Percentiles rank a stretch among this genome's conserved stretches.
Conservation (phyloP, 2,329 filamentous ascomycete species). For the Monosporascus sp. region DNA sequence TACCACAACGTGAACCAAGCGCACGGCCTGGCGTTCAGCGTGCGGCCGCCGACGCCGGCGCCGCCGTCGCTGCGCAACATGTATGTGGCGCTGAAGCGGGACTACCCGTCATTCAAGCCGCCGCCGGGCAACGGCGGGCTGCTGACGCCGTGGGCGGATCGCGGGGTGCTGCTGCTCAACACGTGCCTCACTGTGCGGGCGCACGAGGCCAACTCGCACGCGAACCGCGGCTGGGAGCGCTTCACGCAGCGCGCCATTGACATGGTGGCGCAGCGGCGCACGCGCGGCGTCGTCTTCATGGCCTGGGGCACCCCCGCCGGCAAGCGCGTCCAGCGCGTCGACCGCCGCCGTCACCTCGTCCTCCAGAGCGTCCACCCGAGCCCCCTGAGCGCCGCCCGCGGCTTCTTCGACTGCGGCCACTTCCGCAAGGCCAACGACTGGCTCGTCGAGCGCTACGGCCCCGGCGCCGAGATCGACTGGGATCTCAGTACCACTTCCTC, state of each 20-base stretch:
- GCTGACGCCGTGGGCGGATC: slow-evolving; percentile 88
- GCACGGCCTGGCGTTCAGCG: slow-evolving; percentile 92
- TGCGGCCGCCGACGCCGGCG: slow-evolving; percentile 79
- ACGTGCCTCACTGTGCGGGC: slow-evolving; percentile 91
- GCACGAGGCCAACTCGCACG: slow-evolving; percentile 80
- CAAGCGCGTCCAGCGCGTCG: slow-evolving; percentile 70
- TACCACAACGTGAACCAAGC: slow-evolving; percentile 96
- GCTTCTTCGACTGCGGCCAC: slow-evolving; percentile 80
- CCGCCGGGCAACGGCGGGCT: slow-evolving; percentile 77
- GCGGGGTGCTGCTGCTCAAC: slow-evolving; percentile 88
- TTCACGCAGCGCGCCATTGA: slow-evolving; percentile 93
- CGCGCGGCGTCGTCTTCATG: slow-evolving; percentile 83
- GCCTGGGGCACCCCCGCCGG: slow-evolving; percentile 88
- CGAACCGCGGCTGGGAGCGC: slow-evolving; percentile 83
- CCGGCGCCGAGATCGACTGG: slow-evolving; percentile 83
- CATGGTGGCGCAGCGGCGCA: slow-evolving; percentile 70
- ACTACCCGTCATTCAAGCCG: slow-evolving; percentile 74
- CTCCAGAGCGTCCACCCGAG: slow-evolving; percentile 87
- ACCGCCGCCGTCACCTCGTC: slow-evolving; percentile 70
- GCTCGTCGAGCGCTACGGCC: slow-evolving; percentile 72
- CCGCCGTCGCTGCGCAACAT: slow-evolving; percentile 92
- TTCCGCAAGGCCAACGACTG: slow-evolving; percentile 82
- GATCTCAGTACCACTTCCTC: slow-evolving; percentile 41
- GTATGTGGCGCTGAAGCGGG: slow-evolving; percentile 79
- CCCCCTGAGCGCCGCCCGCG: slow-evolving; percentile 76